These are phyloP conservation scores for Osmanthus fragrans DNA, from an alignment of 257 asterid species.

Conservation along the genomic window DNA sequence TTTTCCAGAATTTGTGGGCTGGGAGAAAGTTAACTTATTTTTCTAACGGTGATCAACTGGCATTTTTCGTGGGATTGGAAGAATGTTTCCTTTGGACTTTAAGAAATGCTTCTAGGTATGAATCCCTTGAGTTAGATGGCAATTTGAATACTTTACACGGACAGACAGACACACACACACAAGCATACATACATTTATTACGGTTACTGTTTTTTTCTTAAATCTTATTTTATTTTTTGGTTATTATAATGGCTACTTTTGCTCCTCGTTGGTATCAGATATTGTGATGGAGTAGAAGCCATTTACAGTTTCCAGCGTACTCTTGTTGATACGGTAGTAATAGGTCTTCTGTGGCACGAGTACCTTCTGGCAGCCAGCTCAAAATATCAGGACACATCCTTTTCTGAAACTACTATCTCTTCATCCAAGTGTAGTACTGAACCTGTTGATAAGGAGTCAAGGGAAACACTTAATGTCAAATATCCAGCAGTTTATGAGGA, in stretches of 20 bases:
- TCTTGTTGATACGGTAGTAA: constrained; percentile 61
- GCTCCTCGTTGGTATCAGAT: constrained; percentile 49
- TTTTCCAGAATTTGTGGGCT: constrained; percentile 82
- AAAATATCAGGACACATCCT: constrained; percentile 37
- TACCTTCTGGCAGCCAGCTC: constrained; percentile 50
- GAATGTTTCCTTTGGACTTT: constrained; percentile 84
- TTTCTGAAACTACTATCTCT: constrained; percentile 31
- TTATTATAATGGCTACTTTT: constrained; percentile 27
- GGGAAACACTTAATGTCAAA: constrained; percentile 48
- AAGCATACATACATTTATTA: constrained; percentile 2
- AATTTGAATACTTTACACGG: neutral
- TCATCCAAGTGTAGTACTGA: constrained; percentile 40
- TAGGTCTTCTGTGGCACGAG: constrained; percentile 80
- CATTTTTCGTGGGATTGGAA: constrained; percentile 67
- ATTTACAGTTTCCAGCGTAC: constrained; percentile 41
- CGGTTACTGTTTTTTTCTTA: constrained; percentile 12
- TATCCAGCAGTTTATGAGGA: constrained; percentile 51
- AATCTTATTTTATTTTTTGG: constrained; percentile 12
- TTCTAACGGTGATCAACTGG: constrained; percentile 54
- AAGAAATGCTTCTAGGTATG: constrained; percentile 79
- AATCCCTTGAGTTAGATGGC: neutral
- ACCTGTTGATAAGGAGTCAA: constrained; percentile 48
- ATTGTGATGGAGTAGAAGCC: constrained; percentile 54
- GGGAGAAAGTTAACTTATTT: constrained; percentile 71
- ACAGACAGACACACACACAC: neutral